Base-by-base conservation (phyloP, 1,139 yeast genomes). In the Yamadazyma conglobata region DNA sequence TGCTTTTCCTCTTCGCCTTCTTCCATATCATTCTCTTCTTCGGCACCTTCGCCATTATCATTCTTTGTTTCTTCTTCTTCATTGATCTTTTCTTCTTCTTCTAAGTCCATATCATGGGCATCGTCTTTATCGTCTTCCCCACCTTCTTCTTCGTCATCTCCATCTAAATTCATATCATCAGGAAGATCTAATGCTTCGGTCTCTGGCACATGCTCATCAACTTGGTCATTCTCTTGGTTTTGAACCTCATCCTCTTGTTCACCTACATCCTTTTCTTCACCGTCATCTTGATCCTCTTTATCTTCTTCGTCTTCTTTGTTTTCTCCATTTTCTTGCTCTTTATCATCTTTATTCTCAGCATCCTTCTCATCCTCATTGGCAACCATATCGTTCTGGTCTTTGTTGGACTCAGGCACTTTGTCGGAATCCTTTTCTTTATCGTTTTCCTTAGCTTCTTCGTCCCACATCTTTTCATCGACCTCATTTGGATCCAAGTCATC, bases 391-490 rank as follows among this genome's bases (percentile, higher is more conserved):
- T 80, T 81, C 31, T 69, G 53, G n/a, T 56, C 55, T 2, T 77
- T 60, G 16, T n/a, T n/a, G n/a, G n/a, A n/a, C n/a, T 79, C 77
- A 1, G 86, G 80, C 55, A 79, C 63, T 33, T 75, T 67, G 20
- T 84, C 88, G 12, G 87, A 73, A 28, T 81, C 82, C 49, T 82
- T 81, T 47, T 82, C 87, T 48, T 82, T 79, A 24, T 73, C 70
- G 33, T 79, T 78, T n/a, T n/a, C n/a, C 9, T 79, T 73, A 10
- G 84, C 84, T 54, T 89, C 88, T 50, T 88, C 97, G 49, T 91
- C 94, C 98, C 98, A 91, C 96, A 91, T 86, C 62, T 91, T 91
- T 47, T 93, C 98, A 55, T 93, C 98, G 30, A 91, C 77, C 5
- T 95, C 95, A 56, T 89, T 86, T 2, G 96, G 96, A 66, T 91